A percentile compares a stretch with the other conserved stretches of the same genome.
Evolutionary conservation across 139 green algal genomes (phyloP).

Genomic region (Ostreobium quekettii): DNA sequence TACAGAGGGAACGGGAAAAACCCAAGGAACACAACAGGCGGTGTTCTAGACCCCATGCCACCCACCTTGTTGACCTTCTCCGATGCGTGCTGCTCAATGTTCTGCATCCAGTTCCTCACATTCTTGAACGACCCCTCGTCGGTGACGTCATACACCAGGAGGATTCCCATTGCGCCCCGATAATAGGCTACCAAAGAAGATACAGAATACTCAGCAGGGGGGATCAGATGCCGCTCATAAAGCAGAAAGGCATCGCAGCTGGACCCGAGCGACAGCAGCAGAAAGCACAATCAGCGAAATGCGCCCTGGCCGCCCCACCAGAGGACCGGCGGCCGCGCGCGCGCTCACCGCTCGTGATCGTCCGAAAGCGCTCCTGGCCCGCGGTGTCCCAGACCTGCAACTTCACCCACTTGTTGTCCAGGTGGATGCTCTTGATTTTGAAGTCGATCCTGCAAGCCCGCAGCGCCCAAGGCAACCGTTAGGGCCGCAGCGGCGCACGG

Average conservation of each 20-base stretch:
- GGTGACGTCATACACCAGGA: slow-evolving; percentile 96
- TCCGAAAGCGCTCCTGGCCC: slow-evolving; percentile 95
- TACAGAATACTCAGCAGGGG: no score
- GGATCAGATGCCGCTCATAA: no score
- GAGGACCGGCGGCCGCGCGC: no score
- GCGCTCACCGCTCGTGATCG: slow-evolving; percentile 86
- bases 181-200: slow-evolving; percentile 96
- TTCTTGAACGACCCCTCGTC: slow-evolving; percentile 94
- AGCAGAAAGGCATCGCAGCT: no score
- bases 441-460: slow-evolving; percentile 96
- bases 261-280: no score
- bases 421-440: slow-evolving; percentile 93
- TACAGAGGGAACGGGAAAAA: no score
- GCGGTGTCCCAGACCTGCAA: slow-evolving; percentile 99
- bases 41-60: no score
- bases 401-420: slow-evolving; percentile 92
- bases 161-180: slow-evolving; percentile 89
- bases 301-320: no score
- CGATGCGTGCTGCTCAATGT: slow-evolving; percentile 93
- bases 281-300: no score
- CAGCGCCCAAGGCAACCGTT: no score
- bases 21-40: no score
- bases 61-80: slow-evolving; percentile 89
- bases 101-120: slow-evolving; percentile 94
- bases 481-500: no score